Conservation (phyloP, 805 yeast species). For the Candida lessepsii region DNA sequence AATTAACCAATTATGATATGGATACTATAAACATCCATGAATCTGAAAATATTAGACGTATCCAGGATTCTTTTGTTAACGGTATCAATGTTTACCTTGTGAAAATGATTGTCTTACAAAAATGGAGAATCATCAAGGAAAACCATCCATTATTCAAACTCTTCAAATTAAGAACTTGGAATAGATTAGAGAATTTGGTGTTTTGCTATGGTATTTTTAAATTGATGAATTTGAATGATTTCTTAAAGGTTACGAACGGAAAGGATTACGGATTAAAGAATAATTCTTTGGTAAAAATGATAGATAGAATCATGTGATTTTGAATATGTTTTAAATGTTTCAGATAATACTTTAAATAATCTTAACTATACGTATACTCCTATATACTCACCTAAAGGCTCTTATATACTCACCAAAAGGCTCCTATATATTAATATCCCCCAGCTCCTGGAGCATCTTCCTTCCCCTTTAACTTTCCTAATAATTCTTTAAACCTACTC, state of each 20-base stretch:
- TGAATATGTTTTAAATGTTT: too few species aligned
- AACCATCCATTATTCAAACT: slow-evolving; percentile 34
- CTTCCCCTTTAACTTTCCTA: slow-evolving; percentile 65
- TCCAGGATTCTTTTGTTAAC: slow-evolving; percentile 27
- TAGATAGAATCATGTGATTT: slow-evolving; percentile 23
- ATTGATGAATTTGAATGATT: slow-evolving; percentile 38
- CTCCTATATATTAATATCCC: slow-evolving; percentile 51
- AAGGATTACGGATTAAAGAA: slow-evolving; percentile 18
- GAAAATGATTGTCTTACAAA: slow-evolving; percentile 35
- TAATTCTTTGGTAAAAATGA: slow-evolving; percentile 18
- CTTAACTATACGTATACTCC: too few species aligned
- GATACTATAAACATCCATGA: slow-evolving; percentile 12
- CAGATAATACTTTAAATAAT: too few species aligned
- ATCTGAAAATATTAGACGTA: slow-evolving; percentile 17
- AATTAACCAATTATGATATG: slow-evolving; percentile 10
- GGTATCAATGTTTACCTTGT: slow-evolving; percentile 32
- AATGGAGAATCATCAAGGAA: slow-evolving; percentile 42
- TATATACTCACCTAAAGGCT: neutral
- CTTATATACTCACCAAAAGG: slow-evolving; percentile 1
- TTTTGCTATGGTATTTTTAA: slow-evolving; percentile 38
- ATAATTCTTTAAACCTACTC: slow-evolving; percentile 64
- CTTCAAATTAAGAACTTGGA: slow-evolving; percentile 30
- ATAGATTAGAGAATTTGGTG: slow-evolving; percentile 28
- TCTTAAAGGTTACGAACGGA: slow-evolving; percentile 20
- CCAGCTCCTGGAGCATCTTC: slow-evolving; percentile 75